Evolutionary conservation across 495 filamentous ascomycete species (phyloP).

Genomic region (Penicillium salamii): DNA sequence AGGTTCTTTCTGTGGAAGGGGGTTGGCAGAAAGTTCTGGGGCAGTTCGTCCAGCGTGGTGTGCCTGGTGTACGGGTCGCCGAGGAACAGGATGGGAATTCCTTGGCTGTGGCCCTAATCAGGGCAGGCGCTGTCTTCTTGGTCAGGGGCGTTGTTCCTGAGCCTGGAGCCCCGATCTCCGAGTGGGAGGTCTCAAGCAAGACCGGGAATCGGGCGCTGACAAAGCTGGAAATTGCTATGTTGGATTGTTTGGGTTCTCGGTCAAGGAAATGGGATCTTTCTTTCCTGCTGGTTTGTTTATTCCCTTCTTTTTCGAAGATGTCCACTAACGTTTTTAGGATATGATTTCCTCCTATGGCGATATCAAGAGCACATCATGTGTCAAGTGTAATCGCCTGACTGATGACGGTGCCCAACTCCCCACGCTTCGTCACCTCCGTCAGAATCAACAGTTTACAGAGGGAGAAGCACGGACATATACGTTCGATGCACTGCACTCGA

Average conservation of each 20-base stretch:
- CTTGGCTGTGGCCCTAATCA: conserved; percentile 28
- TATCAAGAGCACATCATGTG: conserved; percentile 38
- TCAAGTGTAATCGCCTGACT: conserved; percentile 37
- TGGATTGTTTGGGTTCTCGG: conserved; percentile 35
- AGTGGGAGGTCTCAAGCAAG: conserved; percentile 35
- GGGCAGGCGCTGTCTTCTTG: conserved; percentile 36
- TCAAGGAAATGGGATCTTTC: conserved; percentile 42
- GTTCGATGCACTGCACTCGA: conserved; percentile 23
- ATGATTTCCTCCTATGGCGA: conserved; percentile 42
- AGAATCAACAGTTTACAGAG: conserved; percentile 6
- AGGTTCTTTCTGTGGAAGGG: conserved; percentile 27
- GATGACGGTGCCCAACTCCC: conserved; percentile 39
- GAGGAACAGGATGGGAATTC: conserved; percentile 22
- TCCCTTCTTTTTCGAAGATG: not conserved
- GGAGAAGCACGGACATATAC: conserved; percentile 3
- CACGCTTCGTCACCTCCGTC: conserved; percentile 23
- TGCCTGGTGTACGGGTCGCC: conserved; percentile 31
- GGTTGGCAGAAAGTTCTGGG: conserved; percentile 35
- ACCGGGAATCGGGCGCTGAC: conserved; percentile 16
- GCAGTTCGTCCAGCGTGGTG: conserved; percentile 22
- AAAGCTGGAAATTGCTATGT: conserved; percentile 34
- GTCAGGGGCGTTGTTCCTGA: conserved; percentile 21
- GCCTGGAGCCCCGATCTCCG: conserved; percentile 16
- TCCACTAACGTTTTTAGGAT: conserved; percentile 26
- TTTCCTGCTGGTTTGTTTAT: conserved; percentile 37